Base-by-base conservation (phyloP, 208 protist genomes). In the Wallacemonas sp. region DNA sequence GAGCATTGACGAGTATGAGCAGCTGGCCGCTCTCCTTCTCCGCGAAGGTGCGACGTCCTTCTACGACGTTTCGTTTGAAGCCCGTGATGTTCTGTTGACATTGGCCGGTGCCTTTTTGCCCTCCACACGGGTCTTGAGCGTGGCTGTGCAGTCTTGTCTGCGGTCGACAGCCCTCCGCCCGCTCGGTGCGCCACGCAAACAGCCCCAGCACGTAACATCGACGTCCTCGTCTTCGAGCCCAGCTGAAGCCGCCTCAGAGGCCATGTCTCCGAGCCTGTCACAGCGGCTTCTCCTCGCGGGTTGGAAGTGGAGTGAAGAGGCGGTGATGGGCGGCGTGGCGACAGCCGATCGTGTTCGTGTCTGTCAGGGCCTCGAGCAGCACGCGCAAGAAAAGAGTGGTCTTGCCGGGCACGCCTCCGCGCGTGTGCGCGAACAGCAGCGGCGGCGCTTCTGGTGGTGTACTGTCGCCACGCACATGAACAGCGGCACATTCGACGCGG, bases 401-500 rank as follows among this genome's bases (percentile, higher is more conserved):
- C 36, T 41, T 33, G n/a, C n/a, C n/a, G n/a, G n/a, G n/a, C n/a
- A n/a, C n/a, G n/a, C n/a, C n/a, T n/a, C n/a, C n/a, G n/a, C n/a
- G n/a, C n/a, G n/a, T n/a, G n/a, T n/a, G n/a, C n/a, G n/a, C n/a
- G n/a, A n/a, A n/a, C n/a, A n/a, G n/a, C n/a, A n/a, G n/a, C n/a
- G n/a, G n/a, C n/a, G n/a, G n/a, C n/a, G n/a, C n/a, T n/a, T n/a
- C n/a, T 62, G 47, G 42, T 28, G 39, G 28, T 17, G 39, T 14
- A 22, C 12, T 15, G 12, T 53, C 44, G 28, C 22, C 15, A 28
- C 9, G n/a, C 45, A 17, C 17, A 81, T 77, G 59, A 94, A 94
- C 71, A 94, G 84, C 60, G 63, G 67, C 17, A 88, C 88, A 8
- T 65, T 89, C 46, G 88, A 94, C 64, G 58, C 64, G 17, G 65